Conservation (phyloP, 2,329 filamentous ascomycete genomes). For the Epichloe glyceriae region DNA sequence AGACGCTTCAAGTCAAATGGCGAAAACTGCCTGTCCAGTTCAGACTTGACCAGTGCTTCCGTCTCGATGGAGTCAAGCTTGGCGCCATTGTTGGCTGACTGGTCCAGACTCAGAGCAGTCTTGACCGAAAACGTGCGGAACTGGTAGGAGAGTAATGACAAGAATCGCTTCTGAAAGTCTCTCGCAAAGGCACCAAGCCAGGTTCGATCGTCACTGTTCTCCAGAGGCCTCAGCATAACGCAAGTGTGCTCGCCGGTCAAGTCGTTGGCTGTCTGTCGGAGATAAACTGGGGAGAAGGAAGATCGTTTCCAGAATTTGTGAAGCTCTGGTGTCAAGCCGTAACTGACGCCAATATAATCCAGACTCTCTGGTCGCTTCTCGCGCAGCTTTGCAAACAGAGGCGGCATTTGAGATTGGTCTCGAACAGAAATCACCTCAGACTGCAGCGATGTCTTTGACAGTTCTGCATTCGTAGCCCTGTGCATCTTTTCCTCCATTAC, state of each 20-base stretch:
- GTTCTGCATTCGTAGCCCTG: constrained; percentile 69
- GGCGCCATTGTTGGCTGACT: constrained; percentile 65
- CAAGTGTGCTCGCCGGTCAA: constrained; percentile 95
- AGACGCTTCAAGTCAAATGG: constrained; percentile 92
- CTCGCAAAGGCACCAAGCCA: constrained; percentile 87
- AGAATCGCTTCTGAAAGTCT: constrained; percentile 91
- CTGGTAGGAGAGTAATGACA: constrained; percentile 79
- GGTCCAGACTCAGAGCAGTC: constrained; percentile 74
- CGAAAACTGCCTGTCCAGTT: constrained; percentile 66
- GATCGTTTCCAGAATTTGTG: constrained; percentile 97
- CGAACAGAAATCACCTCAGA: constrained; percentile 82
- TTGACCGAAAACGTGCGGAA: constrained; percentile 72
- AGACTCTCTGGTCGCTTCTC: constrained; percentile 69
- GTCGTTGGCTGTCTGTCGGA: constrained; percentile 91
- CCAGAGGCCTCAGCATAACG: constrained; percentile 83
- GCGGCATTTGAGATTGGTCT: constrained; percentile 84
- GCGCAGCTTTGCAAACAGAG: constrained; percentile 76
- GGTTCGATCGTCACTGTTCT: constrained; percentile 51
- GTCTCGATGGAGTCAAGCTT: constrained; percentile 43
- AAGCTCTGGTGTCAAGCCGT: constrained; percentile 72
- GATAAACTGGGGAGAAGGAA: constrained; percentile 76
- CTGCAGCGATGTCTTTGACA: constrained; percentile 62
- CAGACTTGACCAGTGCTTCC: constrained; percentile 52
- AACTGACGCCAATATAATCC: constrained; percentile 92
- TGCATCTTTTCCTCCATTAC: constrained; percentile 51